Base-by-base conservation (phyloP, 1,139 yeast species). In the Blastobotrys niveus region DNA sequence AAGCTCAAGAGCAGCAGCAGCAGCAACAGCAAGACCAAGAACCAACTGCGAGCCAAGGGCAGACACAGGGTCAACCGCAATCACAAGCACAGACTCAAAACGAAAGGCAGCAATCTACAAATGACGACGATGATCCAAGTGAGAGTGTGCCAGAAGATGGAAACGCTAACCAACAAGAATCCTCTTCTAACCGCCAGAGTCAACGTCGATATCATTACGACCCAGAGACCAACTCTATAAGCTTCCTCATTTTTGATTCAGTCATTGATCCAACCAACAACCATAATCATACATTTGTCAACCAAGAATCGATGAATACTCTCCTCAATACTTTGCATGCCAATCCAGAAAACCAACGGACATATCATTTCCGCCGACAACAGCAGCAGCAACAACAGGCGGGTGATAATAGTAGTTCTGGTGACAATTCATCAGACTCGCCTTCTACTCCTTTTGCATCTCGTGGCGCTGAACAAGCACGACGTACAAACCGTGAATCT, bases 401-500 rank as follows among this genome's bases (percentile, higher is more conserved):
- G 32, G 14, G 26, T 24, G 32, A 12, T 30, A 25, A 10, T 14
- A 36, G 19, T 27, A 37, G 34, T 20, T 14, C 20, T 15, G 18
- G 35, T 22, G 41, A 6, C 10, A 26, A 42, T 25, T 9, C 33
- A 30, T 19, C 45, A 18, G 38, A 15, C 4, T n/a, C 19, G 24
- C 14, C 10, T 24, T n/a, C n/a, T n/a, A n/a, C n/a, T n/a, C n/a
- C n/a, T n/a, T n/a, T n/a, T n/a, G n/a, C n/a, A n/a, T n/a, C n/a
- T n/a, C 30, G 30, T 7, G 30, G 30, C 10, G 34, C 8, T 5
- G 34, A 31, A 4, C 21, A 20, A 25, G 20, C 27, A 6, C 8
- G 22, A 6, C 22, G 19, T 18, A 33, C 25, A 4, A 39, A 44
- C 40, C 43, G 45, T 15, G 45, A 43, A 6, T 38, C 49, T n/a